These are phyloP conservation scores for Ammopiptanthus mongolicus DNA, from an alignment of 306 rosid species.

Conservation along the genomic window DNA sequence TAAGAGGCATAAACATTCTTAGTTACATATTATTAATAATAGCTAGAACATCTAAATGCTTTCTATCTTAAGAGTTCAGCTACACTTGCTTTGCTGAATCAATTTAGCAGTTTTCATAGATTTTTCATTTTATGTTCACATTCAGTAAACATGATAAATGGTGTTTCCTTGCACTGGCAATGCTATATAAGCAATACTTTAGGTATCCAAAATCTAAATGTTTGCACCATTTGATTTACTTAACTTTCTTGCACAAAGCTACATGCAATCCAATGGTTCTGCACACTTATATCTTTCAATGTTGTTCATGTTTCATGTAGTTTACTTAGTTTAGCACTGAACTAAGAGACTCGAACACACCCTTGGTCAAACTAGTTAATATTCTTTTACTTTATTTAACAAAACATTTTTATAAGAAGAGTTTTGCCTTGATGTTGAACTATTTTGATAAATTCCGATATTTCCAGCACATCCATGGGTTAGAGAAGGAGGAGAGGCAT, in stretches of 20 bases:
- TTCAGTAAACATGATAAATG: not conserved
- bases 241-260: not conserved
- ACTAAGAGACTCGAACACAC: not conserved
- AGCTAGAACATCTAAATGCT: not conserved
- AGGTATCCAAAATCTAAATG: not conserved
- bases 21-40: not conserved
- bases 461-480: slow-evolving; percentile 86
- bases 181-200: not conserved
- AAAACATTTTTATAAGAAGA: too few species aligned
- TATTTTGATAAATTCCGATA: slow-evolving; percentile 1
- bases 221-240: not conserved
- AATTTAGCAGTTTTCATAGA: not conserved
- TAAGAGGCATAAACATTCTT: not conserved
- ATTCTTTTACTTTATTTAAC: too few species aligned
- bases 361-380: too few species aligned
- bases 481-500: slow-evolving; percentile 81
- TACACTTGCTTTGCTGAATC: not conserved
- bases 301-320: not conserved
- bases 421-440: too few species aligned
- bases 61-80: not conserved
- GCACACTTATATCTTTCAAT: not conserved
- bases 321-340: not conserved
- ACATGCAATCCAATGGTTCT: not conserved
- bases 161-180: not conserved
- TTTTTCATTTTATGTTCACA: not conserved